phyloP scores from a whole-genome alignment of 768 basidiomycete genomes.

The Trametes cingulata region DNA sequence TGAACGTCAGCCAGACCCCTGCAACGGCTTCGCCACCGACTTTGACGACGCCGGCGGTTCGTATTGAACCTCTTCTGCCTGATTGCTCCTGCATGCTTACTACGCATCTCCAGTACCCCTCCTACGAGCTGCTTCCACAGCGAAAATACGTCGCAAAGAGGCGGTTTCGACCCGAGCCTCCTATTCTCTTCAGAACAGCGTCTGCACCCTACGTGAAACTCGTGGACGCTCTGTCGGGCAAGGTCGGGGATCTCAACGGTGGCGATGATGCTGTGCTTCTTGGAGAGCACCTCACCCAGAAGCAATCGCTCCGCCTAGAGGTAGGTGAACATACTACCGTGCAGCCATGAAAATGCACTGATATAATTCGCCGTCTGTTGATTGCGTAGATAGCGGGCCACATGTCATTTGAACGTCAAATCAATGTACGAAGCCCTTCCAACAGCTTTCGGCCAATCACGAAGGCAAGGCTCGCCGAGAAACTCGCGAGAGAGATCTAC shows the following conservation, averaged over 20 bases:
- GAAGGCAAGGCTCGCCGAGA: conserved; percentile 14
- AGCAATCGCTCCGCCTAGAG: conserved; percentile 15
- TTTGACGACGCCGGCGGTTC: background rate
- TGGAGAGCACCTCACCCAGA: conserved; percentile 11
- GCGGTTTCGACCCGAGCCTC: background rate
- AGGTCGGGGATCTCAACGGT: background rate
- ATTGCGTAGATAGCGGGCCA: background rate
- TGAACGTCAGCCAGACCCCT: background rate
- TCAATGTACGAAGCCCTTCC: conserved; percentile 14
- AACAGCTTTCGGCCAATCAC: conserved; percentile 8
- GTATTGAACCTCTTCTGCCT: background rate
- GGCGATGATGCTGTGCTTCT: conserved; percentile 12
- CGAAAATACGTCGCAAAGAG: conserved; percentile 8
- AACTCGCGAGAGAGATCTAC: conserved; percentile 16
- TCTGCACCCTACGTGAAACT: conserved; percentile 4
- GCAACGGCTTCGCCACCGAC: background rate
- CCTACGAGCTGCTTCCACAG: conserved; percentile 4
- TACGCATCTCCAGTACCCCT: background rate
- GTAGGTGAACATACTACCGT: background rate
- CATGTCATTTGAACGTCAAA: conserved; percentile 14
- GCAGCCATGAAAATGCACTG: background rate
- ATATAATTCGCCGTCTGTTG: background rate
- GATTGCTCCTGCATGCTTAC: background rate
- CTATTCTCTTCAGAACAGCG: conserved; percentile 8
- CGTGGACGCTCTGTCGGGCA: conserved; percentile 4